Percentiles rank a stretch among this genome's conserved stretches.
These are phyloP conservation scores for Hemileccinum impolitum DNA, from an alignment of 768 basidiomycete species.

Conservation along the genomic window DNA sequence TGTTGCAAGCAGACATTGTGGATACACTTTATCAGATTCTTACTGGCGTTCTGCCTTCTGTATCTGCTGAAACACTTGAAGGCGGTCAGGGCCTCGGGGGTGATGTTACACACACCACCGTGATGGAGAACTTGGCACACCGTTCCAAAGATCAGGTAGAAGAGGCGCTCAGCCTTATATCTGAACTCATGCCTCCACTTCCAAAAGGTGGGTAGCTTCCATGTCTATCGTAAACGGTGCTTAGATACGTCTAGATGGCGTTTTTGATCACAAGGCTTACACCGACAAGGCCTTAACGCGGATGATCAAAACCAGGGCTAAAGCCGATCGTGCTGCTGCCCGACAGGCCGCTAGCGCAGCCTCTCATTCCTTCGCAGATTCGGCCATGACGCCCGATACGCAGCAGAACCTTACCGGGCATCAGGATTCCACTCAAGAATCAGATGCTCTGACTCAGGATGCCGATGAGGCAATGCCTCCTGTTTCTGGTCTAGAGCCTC, in stretches of 20 bases:
- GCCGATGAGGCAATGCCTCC: conserved; percentile 35
- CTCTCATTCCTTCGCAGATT: conserved; percentile 28
- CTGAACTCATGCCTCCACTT: conserved; percentile 89
- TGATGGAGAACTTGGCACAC: conserved; percentile 96
- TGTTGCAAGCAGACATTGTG: conserved; percentile 91
- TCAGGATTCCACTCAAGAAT: conserved; percentile 28
- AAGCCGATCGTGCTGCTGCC: conserved; percentile 73
- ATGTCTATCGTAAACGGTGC: not conserved
- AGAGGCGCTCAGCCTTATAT: conserved; percentile 84
- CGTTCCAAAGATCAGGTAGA: conserved; percentile 97
- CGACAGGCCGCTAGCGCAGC: conserved; percentile 46
- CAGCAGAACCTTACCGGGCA: conserved; percentile 12
- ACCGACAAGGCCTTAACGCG: conserved; percentile 80
- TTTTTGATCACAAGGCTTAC: conserved; percentile 89
- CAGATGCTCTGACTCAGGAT: conserved; percentile 42
- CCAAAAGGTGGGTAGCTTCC: conserved; percentile 65
- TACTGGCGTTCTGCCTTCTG: conserved; percentile 86
- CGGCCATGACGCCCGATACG: conserved; percentile 20
- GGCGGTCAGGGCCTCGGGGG: conserved; percentile 78
- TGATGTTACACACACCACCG: conserved; percentile 92
- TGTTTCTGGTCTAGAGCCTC: conserved; percentile 32
- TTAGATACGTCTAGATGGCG: conserved; percentile 62
- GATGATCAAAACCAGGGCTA: conserved; percentile 78
- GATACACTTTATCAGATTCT: conserved; percentile 92
- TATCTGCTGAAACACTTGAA: conserved; percentile 47